Percentiles rank a stretch among this genome's conserved stretches.
These are phyloP conservation scores for Acidiella bohemica DNA, from an alignment of 495 filamentous ascomycete species.

Conservation along the genomic window DNA sequence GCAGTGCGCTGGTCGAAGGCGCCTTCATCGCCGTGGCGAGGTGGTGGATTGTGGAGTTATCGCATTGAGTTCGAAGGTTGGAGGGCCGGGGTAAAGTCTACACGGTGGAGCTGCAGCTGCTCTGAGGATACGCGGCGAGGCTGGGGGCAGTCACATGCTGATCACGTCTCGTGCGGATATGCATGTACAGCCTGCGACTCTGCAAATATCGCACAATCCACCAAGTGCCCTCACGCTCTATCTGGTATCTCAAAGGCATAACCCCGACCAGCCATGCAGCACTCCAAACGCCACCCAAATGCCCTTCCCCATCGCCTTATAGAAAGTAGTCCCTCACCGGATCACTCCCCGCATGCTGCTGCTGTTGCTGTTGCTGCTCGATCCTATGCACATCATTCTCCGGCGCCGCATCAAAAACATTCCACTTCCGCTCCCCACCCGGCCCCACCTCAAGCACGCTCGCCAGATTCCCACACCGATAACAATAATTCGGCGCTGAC, in stretches of 20 bases:
- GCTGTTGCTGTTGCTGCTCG: conserved; percentile 49
- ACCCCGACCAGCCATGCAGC: too few relatives aligned
- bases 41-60: too few relatives aligned
- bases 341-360: conserved; percentile 22
- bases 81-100: too few relatives aligned
- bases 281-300: not conserved
- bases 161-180: too few relatives aligned
- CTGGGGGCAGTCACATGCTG: too few relatives aligned
- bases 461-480: conserved; percentile 93
- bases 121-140: too few relatives aligned
- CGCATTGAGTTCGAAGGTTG: too few relatives aligned
- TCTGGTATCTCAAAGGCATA: not conserved
- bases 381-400: conserved; percentile 82
- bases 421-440: conserved; percentile 81
- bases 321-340: conserved; percentile 19
- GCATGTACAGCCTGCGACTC: too few relatives aligned
- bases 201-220: too few relatives aligned
- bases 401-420: conserved; percentile 91
- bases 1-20: conserved; percentile 11
- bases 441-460: conserved; percentile 93
- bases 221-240: too few relatives aligned
- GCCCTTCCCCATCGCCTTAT: not conserved
- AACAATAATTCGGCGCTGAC: conserved; percentile 98
- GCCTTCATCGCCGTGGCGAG: conserved; percentile 12
- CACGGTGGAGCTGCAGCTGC: too few relatives aligned